These are phyloP conservation scores for Carnegiea gigantea DNA, from an alignment of 179 eudicot genomes.

Conservation along the genomic window DNA sequence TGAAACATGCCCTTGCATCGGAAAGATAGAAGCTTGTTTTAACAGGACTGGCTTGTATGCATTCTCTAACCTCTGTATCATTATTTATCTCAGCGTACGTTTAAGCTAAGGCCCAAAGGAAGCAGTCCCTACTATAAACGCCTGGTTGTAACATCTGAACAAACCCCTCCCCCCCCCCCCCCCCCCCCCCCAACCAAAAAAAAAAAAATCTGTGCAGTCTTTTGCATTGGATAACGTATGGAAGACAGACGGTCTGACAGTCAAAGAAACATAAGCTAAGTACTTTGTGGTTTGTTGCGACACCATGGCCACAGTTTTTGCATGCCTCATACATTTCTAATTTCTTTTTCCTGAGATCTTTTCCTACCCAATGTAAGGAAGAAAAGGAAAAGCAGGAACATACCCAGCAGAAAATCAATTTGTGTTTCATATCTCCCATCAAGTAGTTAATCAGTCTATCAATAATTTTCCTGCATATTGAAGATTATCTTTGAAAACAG, in stretches of 20 bases:
- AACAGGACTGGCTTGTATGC: background rate
- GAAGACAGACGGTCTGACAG: background rate
- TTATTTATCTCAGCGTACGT: background rate
- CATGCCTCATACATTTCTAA: background rate
- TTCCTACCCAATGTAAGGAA: background rate
- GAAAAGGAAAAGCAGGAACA: constrained; percentile 22
- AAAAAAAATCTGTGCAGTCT: background rate
- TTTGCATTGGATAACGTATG: background rate
- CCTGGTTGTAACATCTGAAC: background rate
- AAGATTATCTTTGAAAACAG: constrained; percentile 13
- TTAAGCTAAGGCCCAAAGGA: background rate
- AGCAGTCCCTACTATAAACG: background rate
- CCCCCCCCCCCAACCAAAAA: background rate
- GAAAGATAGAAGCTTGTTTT: background rate
- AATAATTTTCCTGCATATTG: constrained; percentile 56
- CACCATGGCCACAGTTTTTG: background rate
- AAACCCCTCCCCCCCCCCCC: too few relatives aligned
- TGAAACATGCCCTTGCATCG: background rate
- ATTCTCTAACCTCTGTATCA: background rate
- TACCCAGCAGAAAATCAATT: constrained; percentile 85
- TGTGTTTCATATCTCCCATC: constrained; percentile 69
- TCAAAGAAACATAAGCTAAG: background rate
- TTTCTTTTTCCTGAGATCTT: constrained; percentile 10
- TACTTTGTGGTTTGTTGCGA: background rate
- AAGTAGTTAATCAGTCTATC: constrained; percentile 71